Base-by-base conservation (phyloP, 2,329 filamentous ascomycete species). In the Aspergillus hiratsukae region DNA sequence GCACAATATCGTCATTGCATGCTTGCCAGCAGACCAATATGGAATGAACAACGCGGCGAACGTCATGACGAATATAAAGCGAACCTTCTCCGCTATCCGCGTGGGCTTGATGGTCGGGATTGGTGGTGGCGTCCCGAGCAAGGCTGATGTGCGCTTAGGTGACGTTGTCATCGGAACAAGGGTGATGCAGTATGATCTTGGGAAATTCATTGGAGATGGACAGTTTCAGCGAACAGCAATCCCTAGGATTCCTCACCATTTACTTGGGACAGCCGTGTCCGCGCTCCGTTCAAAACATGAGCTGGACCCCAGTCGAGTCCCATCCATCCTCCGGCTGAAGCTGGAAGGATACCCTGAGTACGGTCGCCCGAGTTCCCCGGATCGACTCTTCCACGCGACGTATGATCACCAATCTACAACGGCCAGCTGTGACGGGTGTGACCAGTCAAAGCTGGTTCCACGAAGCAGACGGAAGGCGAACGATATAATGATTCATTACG, bases 81-180 rank as follows among this genome's bases (percentile, higher is more conserved):
- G 27, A 21, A 62, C 53, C 14, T 69, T 67, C 40, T 41, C 61
- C 5, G 45, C 48, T 3, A 50, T 67, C 17, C 58, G 52, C 4
- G 19, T 60, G 6, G 45, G 56, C 19, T 35, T 67, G 21, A 55
- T 67, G 55, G 58, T 64, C 0, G 65, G 63, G 10, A 64, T 66
- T 29, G 65, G 57, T 5, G 63, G 65, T 4, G 65, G 63, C 10
- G 57, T 61, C 2, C 65, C 63, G 1, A 51, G 48, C 53, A 25
- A 52, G n/a, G 19, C 27, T 21, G 61, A 66, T 55, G 46, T 67
- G 43, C 59, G 61, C 2, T 53, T 68, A 10, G 65, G 65, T 21
- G 63, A 68, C 41, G 56, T 68, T 11, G 65, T 67, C 8, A 52
- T 68, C 6, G 58, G 63, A 29, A 59, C 48, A 25, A 60, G 56